A percentile compares a stretch with the other conserved stretches of the same genome.
Evolutionary conservation across 2,329 filamentous ascomycete species (phyloP).

Genomic region (Calonectria pauciramosa): DNA sequence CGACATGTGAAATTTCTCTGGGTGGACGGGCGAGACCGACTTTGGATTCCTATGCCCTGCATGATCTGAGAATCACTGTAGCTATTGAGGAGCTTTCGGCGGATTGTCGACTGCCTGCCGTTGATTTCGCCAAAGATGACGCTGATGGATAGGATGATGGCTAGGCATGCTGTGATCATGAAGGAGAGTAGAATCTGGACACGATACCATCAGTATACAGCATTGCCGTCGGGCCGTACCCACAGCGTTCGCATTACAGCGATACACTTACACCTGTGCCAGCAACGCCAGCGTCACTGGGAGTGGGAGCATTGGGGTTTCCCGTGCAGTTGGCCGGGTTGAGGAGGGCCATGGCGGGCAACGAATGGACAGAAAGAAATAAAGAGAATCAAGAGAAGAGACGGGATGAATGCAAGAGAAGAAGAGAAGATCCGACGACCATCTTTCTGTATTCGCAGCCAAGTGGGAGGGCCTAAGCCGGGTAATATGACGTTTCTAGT

Average conservation of each 20-base stretch:
- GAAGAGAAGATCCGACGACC: slow-evolving; percentile 9
- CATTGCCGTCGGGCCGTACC: not conserved
- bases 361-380: not conserved
- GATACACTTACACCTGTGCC: slow-evolving; percentile 61
- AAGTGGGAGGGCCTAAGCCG: slow-evolving; percentile 24
- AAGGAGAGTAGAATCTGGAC: slow-evolving; percentile 69
- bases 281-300: slow-evolving; percentile 72
- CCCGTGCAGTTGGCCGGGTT: slow-evolving; percentile 73
- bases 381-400: not conserved
- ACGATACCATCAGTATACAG: slow-evolving; percentile 26
- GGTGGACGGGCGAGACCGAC: slow-evolving; percentile 35
- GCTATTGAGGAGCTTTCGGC: slow-evolving; percentile 74
- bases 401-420: not conserved
- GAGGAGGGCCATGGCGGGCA: slow-evolving; percentile 68
- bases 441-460: slow-evolving; percentile 27
- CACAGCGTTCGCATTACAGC: not conserved
- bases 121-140: slow-evolving; percentile 69
- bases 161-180: slow-evolving; percentile 72
- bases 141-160: slow-evolving; percentile 67
- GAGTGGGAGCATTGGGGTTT: slow-evolving; percentile 55
- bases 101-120: slow-evolving; percentile 64
- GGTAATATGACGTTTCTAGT: slow-evolving; percentile 45
- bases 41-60: slow-evolving; percentile 77
- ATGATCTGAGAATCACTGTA: slow-evolving; percentile 79
- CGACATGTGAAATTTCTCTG: not conserved